phyloP scores from a whole-genome alignment of 768 basidiomycete genomes.

The Lenzites betulinus region DNA sequence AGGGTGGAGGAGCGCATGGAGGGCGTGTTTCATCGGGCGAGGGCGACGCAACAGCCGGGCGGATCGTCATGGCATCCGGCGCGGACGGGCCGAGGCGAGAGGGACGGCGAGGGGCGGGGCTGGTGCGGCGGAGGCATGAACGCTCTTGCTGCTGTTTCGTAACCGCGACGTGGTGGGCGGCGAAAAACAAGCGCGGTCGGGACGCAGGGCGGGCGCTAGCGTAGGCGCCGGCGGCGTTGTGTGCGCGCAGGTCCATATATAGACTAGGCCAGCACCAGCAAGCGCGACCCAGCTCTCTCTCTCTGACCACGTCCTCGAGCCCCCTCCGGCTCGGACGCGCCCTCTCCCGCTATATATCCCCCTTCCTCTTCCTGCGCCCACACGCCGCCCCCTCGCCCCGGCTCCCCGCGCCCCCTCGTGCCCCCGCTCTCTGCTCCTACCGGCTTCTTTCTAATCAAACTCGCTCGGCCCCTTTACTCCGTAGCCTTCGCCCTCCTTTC shows the following conservation, averaged over 20 bases:
- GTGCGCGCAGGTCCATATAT: neutral
- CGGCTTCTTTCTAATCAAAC: too few species aligned
- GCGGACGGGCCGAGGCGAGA: neutral
- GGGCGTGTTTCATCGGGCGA: conserved; percentile 5
- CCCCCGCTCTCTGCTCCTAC: too few species aligned
- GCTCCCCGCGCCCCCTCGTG: too few species aligned
- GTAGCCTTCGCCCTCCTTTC: conserved; percentile 1
- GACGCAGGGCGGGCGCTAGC: neutral
- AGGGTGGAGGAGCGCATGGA: neutral
- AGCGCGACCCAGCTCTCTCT: neutral
- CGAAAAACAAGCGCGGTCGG: neutral
- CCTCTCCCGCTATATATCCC: neutral
- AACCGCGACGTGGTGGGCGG: conserved; percentile 3
- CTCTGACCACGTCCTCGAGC: too few species aligned
- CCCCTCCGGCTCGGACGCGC: too few species aligned
- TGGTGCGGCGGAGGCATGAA: conserved; percentile 8
- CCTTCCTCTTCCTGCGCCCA: too few species aligned
- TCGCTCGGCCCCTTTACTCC: too few species aligned
- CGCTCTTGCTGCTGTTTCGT: conserved; percentile 6
- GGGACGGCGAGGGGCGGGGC: neutral
- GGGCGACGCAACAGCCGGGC: neutral
- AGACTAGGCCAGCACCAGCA: conserved; percentile 4
- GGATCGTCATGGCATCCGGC: conserved; percentile 9
- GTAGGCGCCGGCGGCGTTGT: too few species aligned
- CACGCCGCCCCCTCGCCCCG: too few species aligned